Evolutionary conservation across 805 yeast genomes (phyloP).

Genomic region (Candida saitoana): DNA sequence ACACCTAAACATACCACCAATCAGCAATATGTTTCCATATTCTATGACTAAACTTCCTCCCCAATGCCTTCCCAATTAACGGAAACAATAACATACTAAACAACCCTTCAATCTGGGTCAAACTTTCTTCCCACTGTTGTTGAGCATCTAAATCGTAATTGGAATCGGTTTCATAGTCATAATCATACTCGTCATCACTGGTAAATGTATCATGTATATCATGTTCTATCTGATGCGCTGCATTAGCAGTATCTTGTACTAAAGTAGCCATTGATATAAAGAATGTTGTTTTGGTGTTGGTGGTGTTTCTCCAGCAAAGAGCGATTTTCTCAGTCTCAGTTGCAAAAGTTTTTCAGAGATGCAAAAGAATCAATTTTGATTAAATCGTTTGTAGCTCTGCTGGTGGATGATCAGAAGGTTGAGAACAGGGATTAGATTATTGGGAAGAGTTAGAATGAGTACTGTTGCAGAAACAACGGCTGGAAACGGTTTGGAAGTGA

Average conservation of each 20-base stretch:
- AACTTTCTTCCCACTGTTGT: conserved; percentile 70
- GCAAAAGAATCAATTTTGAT: too few relatives aligned
- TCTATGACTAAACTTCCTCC: conserved; percentile 52
- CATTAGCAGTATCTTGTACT: background rate
- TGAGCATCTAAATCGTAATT: conserved; percentile 46
- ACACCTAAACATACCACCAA: conserved; percentile 20
- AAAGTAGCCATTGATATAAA: background rate
- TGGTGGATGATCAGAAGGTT: conserved; percentile 4
- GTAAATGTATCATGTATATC: conserved; percentile 3
- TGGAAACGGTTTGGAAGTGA: background rate
- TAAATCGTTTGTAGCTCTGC: background rate
- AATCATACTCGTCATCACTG: conserved; percentile 12
- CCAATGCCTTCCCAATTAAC: conserved; percentile 60
- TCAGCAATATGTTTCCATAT: conserved; percentile 35
- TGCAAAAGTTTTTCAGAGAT: background rate
- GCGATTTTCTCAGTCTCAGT: background rate
- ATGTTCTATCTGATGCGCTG: background rate
- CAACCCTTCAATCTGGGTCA: conserved; percentile 55
- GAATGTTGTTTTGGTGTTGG: background rate
- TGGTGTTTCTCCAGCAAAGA: background rate
- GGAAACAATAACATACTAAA: conserved; percentile 61
- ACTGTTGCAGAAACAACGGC: background rate
- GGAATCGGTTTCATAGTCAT: conserved; percentile 13
- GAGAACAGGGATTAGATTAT: background rate
- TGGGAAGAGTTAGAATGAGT: conserved; percentile 1